phyloP scores from a whole-genome alignment of 352 stramenopile species.

The Phytophthora fragariaefolia region DNA sequence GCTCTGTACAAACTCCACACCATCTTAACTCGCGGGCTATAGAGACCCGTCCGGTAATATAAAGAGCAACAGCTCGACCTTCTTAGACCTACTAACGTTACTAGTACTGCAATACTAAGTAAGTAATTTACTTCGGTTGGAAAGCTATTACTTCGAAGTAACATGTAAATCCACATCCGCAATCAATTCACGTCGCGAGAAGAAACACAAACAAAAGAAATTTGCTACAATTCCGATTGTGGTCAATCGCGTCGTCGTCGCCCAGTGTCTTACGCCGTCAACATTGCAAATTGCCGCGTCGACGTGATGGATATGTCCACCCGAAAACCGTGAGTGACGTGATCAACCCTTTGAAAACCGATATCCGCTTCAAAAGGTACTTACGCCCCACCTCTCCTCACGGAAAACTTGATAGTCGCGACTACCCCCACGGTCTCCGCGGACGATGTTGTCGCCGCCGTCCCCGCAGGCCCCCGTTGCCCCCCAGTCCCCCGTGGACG shows the following conservation, averaged over 20 bases:
- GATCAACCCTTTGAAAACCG: too few relatives aligned
- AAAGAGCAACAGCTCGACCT: too few relatives aligned
- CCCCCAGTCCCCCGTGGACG: background rate
- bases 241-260: slow-evolving; percentile 1
- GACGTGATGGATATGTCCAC: slow-evolving; percentile 2
- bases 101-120: too few relatives aligned
- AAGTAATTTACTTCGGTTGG: too few relatives aligned
- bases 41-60: slow-evolving; percentile 25
- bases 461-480: background rate
- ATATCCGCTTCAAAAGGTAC: too few relatives aligned
- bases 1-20: slow-evolving; percentile 52
- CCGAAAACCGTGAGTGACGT: too few relatives aligned
- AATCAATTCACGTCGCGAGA: too few relatives aligned
- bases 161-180: too few relatives aligned
- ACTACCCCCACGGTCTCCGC: background rate
- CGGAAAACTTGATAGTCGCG: slow-evolving; percentile 21
- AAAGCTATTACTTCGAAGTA: too few relatives aligned
- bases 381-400: too few relatives aligned
- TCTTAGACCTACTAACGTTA: too few relatives aligned
- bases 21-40: slow-evolving; percentile 33
- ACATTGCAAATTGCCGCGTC: background rate
- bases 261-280: background rate
- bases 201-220: background rate
- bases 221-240: background rate
- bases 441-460: slow-evolving; percentile 15